phyloP scores from a whole-genome alignment of 805 yeast genomes.

The Cyberlindnera sargentensis region DNA sequence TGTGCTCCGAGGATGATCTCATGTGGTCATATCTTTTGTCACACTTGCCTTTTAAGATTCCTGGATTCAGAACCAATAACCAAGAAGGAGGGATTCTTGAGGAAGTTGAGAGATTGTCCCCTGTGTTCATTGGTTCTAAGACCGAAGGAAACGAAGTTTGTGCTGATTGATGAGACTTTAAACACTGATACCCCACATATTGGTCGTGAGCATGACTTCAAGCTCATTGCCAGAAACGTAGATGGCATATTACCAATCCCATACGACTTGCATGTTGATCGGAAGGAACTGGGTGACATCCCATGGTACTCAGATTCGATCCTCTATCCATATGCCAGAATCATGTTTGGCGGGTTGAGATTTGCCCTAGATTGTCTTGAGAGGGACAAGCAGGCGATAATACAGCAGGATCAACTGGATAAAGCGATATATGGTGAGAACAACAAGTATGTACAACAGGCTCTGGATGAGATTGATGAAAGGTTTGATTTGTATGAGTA shows the following conservation, averaged over 20 bases:
- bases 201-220: constrained; percentile 48
- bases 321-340: constrained; percentile 49
- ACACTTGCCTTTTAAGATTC: constrained; percentile 70
- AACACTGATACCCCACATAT: constrained; percentile 51
- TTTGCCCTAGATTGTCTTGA: constrained; percentile 50
- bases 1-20: constrained; percentile 91
- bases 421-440: constrained; percentile 52
- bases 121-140: constrained; percentile 57
- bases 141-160: constrained; percentile 59
- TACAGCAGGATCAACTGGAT: constrained; percentile 48
- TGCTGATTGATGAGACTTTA: constrained; percentile 39
- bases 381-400: constrained; percentile 50
- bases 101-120: constrained; percentile 70
- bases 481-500: constrained; percentile 34
- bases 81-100: constrained; percentile 28
- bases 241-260: constrained; percentile 43
- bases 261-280: constrained; percentile 35
- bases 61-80: constrained; percentile 43
- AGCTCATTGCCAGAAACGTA: constrained; percentile 55
- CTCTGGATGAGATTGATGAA: constrained; percentile 46
- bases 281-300: constrained; percentile 35
- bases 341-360: constrained; percentile 56
- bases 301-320: constrained; percentile 46
- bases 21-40: constrained; percentile 92
- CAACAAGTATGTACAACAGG: constrained; percentile 45